These are phyloP conservation scores for Lagenidium sp. DNA, from an alignment of 352 stramenopile species.

Conservation along the genomic window DNA sequence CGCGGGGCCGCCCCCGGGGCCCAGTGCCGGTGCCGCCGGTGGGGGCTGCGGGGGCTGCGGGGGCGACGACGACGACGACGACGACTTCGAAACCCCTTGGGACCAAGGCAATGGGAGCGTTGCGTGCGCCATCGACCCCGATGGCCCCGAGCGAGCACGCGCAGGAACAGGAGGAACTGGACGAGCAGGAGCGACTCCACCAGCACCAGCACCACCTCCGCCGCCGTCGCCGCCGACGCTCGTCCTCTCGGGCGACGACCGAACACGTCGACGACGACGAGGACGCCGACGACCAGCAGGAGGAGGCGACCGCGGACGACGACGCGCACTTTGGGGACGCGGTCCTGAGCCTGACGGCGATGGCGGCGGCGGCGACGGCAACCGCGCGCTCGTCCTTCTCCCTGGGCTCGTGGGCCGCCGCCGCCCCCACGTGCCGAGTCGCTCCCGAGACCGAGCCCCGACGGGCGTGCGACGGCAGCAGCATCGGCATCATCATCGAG, in stretches of 20 bases:
- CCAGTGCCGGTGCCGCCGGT: not conserved
- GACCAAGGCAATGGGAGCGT: no score
- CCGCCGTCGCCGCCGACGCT: no score
- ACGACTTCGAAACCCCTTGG: no score
- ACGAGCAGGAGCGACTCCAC: not conserved
- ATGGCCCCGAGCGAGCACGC: no score
- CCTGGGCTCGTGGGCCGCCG: conserved; percentile 11
- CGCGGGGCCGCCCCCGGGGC: not conserved
- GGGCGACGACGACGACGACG: not conserved
- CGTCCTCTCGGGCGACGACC: not conserved
- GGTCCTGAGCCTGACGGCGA: not conserved
- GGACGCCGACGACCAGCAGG: not conserved
- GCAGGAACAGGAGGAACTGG: no score
- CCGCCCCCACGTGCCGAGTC: not conserved
- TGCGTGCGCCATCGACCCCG: no score
- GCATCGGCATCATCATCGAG: not conserved
- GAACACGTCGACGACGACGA: not conserved
- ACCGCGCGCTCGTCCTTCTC: conserved; percentile 10
- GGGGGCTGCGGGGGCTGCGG: not conserved
- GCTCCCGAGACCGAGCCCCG: not conserved
- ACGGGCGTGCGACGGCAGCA: conserved; percentile 8
- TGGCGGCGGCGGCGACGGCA: not conserved
- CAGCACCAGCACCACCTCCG: not conserved
- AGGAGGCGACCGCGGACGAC: not conserved
- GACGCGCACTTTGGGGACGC: no score